Evolutionary conservation across 2,329 filamentous ascomycete genomes (phyloP).

Genomic region (Rhinocladiella mackenziei): DNA sequence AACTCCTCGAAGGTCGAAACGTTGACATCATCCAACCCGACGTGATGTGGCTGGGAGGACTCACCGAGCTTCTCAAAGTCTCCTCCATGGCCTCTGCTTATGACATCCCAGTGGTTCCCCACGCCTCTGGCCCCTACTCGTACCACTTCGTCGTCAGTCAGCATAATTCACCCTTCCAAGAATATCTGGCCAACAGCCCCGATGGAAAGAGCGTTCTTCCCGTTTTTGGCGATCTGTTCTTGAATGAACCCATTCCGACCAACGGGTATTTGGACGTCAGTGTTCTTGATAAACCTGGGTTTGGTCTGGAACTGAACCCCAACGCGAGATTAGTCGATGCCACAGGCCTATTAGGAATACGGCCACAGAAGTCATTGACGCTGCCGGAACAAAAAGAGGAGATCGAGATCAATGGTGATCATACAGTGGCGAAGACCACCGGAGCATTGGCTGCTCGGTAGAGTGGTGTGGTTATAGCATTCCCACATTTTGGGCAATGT

Average conservation of each 20-base stretch:
- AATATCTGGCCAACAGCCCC: slow-evolving; percentile 89
- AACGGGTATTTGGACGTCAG: slow-evolving; percentile 76
- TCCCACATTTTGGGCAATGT: too few species aligned
- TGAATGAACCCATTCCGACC: slow-evolving; percentile 82
- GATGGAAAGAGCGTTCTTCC: slow-evolving; percentile 86
- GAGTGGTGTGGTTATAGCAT: too few species aligned
- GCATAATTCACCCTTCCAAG: slow-evolving; percentile 89
- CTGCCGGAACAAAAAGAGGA: slow-evolving; percentile 28
- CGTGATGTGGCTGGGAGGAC: slow-evolving; percentile 93
- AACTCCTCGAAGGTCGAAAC: slow-evolving; percentile 86
- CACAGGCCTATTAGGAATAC: slow-evolving; percentile 66
- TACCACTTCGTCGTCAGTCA: slow-evolving; percentile 96
- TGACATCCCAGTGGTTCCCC: slow-evolving; percentile 91
- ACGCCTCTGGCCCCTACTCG: slow-evolving; percentile 88
- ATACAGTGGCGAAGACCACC: neutral
- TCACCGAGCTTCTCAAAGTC: slow-evolving; percentile 89
- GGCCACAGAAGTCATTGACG: slow-evolving; percentile 47
- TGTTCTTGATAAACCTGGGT: slow-evolving; percentile 82
- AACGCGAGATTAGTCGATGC: slow-evolving; percentile 75
- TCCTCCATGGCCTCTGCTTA: slow-evolving; percentile 86
- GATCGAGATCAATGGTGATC: slow-evolving; percentile 6
- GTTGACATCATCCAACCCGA: slow-evolving; percentile 93
- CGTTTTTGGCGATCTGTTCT: slow-evolving; percentile 86
- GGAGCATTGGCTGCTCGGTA: too few species aligned
- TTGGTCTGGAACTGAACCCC: slow-evolving; percentile 82